Evolutionary conservation across 2,329 filamentous ascomycete species (phyloP), one percentile per base, ranked within the genome.

Genomic region (Xylariaceae sp.): DNA sequence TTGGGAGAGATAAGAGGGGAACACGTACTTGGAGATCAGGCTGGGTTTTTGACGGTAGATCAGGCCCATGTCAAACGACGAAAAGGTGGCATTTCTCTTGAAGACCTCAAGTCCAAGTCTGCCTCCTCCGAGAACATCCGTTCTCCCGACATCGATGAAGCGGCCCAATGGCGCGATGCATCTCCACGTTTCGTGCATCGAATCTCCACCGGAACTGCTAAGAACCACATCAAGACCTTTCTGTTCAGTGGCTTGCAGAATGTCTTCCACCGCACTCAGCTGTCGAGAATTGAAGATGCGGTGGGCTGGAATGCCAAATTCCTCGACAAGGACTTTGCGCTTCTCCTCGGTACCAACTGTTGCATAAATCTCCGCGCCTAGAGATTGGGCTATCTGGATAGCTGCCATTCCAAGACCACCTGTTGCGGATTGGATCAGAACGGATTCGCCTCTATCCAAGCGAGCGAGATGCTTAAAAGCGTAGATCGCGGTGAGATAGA

Each of bases 401-500:
- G 24, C 11, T 17, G 40, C 40, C 16, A 28, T 3, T 4, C 40
- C 40, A 4, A 43, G 23, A 17, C 40, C 40, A 8, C 40, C 40
- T 4, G 40, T 29, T 16, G 40, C 40, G 5, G 40, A 43, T 12
- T 43, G 40, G 4, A 43, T 43, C 9, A 43, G 23, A 29, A 44
- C 24, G 4, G 11, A 5, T 3, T 44, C 14, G 5, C 23, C 40
- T 4, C 17, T 31, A 6, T 29, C 29, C 8, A 28, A 7, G 8
- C 2, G 2, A 17, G 14, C 12, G 12, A 43, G 24, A 11, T 43
- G 40, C 16, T 46, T 29, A 12, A 60, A 48, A 2, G 53, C 49
- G 21, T 62, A 60, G n/a, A 62, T 46, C 8, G 49, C 44, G 1
- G 56, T 57, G 1, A 54, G 40, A 31, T 62, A 60, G 17, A 41